A percentile compares a stretch with the other conserved stretches of the same genome.
These are phyloP conservation scores for Ustilago cynodontis DNA, from an alignment of 1,284 basidiomycete species.

Conservation along the genomic window DNA sequence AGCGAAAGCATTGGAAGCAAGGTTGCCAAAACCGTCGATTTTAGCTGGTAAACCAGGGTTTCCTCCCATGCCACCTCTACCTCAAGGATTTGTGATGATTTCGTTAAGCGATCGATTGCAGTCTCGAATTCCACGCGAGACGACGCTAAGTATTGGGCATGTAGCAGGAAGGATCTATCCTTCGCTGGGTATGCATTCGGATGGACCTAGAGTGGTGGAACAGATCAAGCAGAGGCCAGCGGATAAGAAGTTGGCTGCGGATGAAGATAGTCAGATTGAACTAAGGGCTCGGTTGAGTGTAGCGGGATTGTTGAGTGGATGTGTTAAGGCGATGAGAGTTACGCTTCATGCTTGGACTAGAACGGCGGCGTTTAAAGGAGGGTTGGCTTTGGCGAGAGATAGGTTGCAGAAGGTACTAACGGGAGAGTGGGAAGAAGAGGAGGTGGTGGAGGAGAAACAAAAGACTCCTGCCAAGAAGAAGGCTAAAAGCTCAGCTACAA, in stretches of 20 bases:
- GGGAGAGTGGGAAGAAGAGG: constrained; percentile 16
- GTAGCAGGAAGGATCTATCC: constrained; percentile 47
- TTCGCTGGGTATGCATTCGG: constrained; percentile 45
- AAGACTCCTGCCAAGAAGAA: constrained; percentile 30
- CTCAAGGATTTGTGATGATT: constrained; percentile 44
- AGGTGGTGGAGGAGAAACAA: background rate
- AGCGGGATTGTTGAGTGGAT: constrained; percentile 42
- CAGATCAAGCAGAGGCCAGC: constrained; percentile 27
- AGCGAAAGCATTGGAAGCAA: constrained; percentile 20
- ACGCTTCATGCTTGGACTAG: constrained; percentile 27
- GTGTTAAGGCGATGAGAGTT: constrained; percentile 48
- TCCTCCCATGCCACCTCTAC: constrained; percentile 42
- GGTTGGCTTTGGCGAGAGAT: constrained; percentile 14
- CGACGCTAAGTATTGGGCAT: constrained; percentile 26
- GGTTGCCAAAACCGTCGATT: constrained; percentile 40
- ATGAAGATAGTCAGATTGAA: constrained; percentile 48
- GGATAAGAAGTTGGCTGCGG: constrained; percentile 29
- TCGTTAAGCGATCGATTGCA: constrained; percentile 39
- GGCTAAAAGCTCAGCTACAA: background rate
- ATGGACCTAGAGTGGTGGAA: constrained; percentile 44
- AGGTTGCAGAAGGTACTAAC: constrained; percentile 11
- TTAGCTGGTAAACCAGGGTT: constrained; percentile 37
- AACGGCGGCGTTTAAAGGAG: constrained; percentile 24
- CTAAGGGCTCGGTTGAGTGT: constrained; percentile 40
- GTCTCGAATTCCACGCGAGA: constrained; percentile 35